Percentiles rank a stretch among this genome's conserved stretches.
These are phyloP conservation scores for Ganoderma resinaceum DNA, from an alignment of 1,284 basidiomycete species.

Conservation along the genomic window DNA sequence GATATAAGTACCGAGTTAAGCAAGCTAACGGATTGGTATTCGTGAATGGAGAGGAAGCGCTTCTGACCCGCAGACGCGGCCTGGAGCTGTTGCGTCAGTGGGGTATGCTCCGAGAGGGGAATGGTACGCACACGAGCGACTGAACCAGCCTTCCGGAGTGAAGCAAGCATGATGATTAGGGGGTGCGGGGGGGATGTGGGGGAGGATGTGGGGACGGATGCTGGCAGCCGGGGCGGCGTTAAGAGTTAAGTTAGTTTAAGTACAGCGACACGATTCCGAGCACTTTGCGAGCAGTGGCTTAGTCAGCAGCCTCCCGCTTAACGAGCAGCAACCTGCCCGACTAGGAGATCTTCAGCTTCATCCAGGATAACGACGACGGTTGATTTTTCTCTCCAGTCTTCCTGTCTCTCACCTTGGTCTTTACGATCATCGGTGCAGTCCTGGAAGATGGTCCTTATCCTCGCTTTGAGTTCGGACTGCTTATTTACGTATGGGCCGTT, in stretches of 20 bases:
- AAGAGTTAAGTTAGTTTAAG: neutral
- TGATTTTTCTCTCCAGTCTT: constrained; percentile 48
- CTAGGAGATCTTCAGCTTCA: constrained; percentile 24
- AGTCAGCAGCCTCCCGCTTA: constrained; percentile 31
- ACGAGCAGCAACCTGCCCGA: constrained; percentile 7
- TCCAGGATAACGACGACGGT: constrained; percentile 83
- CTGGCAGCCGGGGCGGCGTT: constrained; percentile 23
- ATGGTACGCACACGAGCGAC: constrained; percentile 62
- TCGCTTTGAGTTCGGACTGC: constrained; percentile 83
- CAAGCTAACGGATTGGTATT: constrained; percentile 96
- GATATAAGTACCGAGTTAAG: constrained; percentile 81
- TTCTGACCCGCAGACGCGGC: constrained; percentile 80
- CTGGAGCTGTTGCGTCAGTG: constrained; percentile 42
- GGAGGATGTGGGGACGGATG: constrained; percentile 21
- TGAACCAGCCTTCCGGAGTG: constrained; percentile 65
- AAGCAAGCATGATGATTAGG: constrained; percentile 59
- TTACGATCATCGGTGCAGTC: constrained; percentile 46
- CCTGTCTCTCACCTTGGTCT: constrained; percentile 72
- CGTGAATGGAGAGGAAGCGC: constrained; percentile 97
- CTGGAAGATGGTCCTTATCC: constrained; percentile 67
- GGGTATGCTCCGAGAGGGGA: neutral
- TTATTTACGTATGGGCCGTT: constrained; percentile 60
- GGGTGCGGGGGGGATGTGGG: constrained; percentile 18
- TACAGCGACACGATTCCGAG: constrained; percentile 10
- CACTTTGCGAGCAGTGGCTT: constrained; percentile 24